phyloP scores from a whole-genome alignment of 139 green algal species.

The Dunaliella primolecta region DNA sequence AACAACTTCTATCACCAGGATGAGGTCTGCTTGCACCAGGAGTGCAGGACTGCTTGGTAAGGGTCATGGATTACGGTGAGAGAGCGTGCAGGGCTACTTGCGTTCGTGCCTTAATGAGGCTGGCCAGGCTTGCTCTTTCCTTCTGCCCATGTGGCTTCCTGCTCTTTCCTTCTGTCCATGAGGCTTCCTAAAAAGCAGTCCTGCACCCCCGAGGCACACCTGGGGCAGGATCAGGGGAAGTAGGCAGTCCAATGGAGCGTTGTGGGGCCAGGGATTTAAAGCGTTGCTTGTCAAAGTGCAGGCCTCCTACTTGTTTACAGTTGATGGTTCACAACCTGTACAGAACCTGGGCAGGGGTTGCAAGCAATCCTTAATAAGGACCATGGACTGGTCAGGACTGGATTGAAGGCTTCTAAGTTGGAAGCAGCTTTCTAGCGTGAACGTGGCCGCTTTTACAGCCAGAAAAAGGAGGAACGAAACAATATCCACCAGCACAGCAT shows the following conservation, averaged over 20 bases:
- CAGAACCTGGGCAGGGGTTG: neutral
- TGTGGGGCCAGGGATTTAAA: neutral
- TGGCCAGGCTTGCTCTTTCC: neutral
- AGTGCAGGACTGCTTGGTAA: neutral
- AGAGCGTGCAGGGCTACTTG: too few relatives aligned
- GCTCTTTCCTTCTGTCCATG: neutral
- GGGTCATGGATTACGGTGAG: too few relatives aligned
- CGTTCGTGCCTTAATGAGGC: neutral
- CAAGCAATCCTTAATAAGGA: too few relatives aligned
- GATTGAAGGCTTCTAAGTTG: too few relatives aligned
- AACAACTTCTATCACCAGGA: neutral
- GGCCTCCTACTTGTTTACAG: neutral
- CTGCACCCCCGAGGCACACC: too few relatives aligned
- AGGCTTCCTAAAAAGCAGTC: too few relatives aligned
- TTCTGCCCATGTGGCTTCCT: neutral
- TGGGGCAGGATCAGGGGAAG: too few relatives aligned
- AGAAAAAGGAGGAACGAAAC: neutral
- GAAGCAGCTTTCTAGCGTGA: too few relatives aligned
- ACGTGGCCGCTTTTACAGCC: neutral
- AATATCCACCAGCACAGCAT: neutral
- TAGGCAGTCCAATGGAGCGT: too few relatives aligned
- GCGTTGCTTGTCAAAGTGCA: neutral
- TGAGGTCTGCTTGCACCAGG: neutral
- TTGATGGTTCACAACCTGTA: neutral
- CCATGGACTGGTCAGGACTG: too few relatives aligned